Base-by-base conservation (phyloP, 306 rosid genomes). In the Cicer yamashitae region DNA sequence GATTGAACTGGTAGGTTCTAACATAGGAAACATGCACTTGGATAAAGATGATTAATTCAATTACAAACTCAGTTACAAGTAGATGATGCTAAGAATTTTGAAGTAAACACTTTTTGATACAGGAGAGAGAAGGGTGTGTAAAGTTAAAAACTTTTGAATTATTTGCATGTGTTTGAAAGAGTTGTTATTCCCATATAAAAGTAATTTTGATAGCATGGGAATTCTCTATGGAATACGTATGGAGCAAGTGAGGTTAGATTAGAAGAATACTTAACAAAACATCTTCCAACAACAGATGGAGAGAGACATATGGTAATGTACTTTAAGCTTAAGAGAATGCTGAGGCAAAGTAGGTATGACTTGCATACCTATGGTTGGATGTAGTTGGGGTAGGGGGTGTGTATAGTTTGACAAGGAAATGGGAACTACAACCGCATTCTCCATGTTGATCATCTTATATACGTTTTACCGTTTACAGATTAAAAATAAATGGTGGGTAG, bases 301-400 rank as follows among this genome's bases (percentile, higher is more conserved):
- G 77, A 82, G 77, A 61, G 81, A 84, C 81, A 77, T 14, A 57
- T 30, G 37, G 54, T 53, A 70, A 84, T 91, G 88, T 89, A 47
- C 98, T 91, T 88, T 82, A 92, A 90, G 90, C 77, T 78, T 88
- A 92, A 90, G 97, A 82, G 85, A 89, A 79, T 67, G 58, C 71
- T 57, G 56, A 50, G 14, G 17, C 37, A 84, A 78, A 85, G 93
- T 88, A 82, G 96, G 96, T 91, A 76, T 7, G 66, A 56, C 82
- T 68, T 86, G 81, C 82, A 73, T 50, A 77, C 41, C 79, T 72
- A 61, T 63, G 81, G 88, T 75, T 75, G 80, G 76, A 81, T 63
- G 66, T 74, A 72, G 77, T 71, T 59, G 68, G 67, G 77, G 50
- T 14, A 15, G 73, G 70, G 74, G 72, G 61, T 69, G 75, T 40